Base-by-base conservation (phyloP, 1,139 yeast genomes). In the Sugiyamaella japonica region DNA sequence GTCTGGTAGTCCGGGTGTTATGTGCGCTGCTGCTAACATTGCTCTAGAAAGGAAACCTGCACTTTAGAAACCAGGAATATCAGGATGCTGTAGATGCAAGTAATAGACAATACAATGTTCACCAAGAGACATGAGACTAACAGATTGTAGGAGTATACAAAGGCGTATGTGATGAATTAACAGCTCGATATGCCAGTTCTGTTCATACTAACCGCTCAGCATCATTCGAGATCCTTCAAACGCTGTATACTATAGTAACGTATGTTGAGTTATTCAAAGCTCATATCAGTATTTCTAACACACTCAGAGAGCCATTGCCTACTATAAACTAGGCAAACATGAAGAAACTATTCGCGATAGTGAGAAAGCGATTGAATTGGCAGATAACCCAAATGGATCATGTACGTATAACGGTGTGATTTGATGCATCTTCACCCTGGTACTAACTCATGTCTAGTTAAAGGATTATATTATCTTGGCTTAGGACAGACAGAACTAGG, bases 31-130 rank as follows among this genome's bases (percentile, higher is more conserved):
- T 9, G 29, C 28, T 39, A 16, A 29, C 34, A 12, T 29, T 29
- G 9, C 12, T 13, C 16, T 48, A 55, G 71, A 61, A 61, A 47
- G 71, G 71, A 23, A 68, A 68, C 52, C 55, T 48, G 34, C 59
- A 63, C 62, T 55, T 77, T 76, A 48, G 71, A 59, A 64, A 76
- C 73, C 60, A 76, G 54, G 70, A 71, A 61, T 66, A 70, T 63
- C 60, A 61, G 53, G 60, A 70, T 59, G 68, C 71, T 42, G 57
- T 76, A 59, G 63, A 67, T 60, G 67, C 62, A 49, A 48, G 66
- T 57, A 20, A 13, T 39, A 23, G 9, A n/a, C 5, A 20, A 20
- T 20, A 3, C 9, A 34, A 34, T n/a, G 15, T n/a, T 34, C 6
- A 20, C 5, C 25, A 34, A 3, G 4, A 34, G 7, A 34, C 16